Percentiles rank a stretch among this genome's conserved stretches.
phyloP scores from a whole-genome alignment of 352 stramenopile genomes.

The Aphanomyces invadans region DNA sequence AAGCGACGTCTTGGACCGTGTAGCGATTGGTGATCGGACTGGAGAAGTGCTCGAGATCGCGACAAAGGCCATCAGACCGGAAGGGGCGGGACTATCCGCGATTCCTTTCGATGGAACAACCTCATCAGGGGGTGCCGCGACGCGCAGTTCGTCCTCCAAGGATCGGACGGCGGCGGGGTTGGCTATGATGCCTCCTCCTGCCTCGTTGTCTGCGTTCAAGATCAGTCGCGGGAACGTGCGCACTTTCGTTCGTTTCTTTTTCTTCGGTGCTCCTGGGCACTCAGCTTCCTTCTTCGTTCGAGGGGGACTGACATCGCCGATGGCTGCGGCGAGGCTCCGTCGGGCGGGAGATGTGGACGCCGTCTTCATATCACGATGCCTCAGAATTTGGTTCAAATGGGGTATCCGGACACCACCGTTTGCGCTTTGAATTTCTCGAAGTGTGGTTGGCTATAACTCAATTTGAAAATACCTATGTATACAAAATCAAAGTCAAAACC shows the following conservation, averaged over 20 bases:
- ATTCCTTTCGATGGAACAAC: too few relatives aligned
- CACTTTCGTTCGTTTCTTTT: slow-evolving; percentile 10
- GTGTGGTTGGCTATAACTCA: background rate
- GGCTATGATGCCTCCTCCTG: background rate
- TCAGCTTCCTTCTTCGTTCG: slow-evolving; percentile 17
- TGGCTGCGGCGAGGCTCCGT: background rate
- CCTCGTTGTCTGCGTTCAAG: background rate
- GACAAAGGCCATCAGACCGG: background rate
- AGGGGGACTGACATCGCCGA: slow-evolving; percentile 13
- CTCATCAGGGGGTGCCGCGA: background rate
- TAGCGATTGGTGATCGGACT: background rate
- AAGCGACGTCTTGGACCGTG: background rate
- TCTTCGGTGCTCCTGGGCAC: slow-evolving; percentile 19
- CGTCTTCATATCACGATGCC: slow-evolving; percentile 5
- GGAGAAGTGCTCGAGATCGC: background rate
- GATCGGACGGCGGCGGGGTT: slow-evolving; percentile 6
- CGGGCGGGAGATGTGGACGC: background rate
- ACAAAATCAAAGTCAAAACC: background rate
- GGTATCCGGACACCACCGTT: background rate
- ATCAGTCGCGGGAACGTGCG: slow-evolving; percentile 8
- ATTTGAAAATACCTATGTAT: slow-evolving; percentile 1
- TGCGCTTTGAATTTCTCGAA: background rate
- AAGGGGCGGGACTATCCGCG: too few relatives aligned
- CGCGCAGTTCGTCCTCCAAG: slow-evolving; percentile 19
- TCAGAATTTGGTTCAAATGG: background rate